phyloP scores from a whole-genome alignment of 345 rosid genomes.

The Ceriops tagal region DNA sequence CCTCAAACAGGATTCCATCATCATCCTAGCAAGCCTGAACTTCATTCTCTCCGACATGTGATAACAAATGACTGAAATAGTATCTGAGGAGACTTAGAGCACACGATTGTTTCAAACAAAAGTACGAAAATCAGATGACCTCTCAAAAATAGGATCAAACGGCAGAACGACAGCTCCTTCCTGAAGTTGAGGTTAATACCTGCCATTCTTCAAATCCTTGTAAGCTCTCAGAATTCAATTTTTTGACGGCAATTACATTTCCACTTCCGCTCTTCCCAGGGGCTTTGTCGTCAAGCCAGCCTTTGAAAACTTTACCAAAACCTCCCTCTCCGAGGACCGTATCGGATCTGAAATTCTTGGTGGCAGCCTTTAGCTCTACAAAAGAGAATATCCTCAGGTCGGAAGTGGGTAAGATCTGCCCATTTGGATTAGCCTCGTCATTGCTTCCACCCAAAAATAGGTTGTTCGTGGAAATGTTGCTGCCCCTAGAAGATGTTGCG shows the following conservation, averaged over 20 bases:
- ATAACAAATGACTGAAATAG: too few relatives aligned
- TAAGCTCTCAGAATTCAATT: conserved; percentile 68
- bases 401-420: conserved; percentile 66
- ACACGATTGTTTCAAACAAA: neutral
- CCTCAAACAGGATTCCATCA: too few relatives aligned
- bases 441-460: conserved; percentile 63
- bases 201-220: conserved; percentile 95
- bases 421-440: conserved; percentile 45
- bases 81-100: too few relatives aligned
- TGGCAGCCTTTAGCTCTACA: conserved; percentile 61
- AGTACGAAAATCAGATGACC: neutral
- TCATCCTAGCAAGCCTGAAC: too few relatives aligned
- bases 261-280: conserved; percentile 52
- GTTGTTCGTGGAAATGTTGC: conserved; percentile 65
- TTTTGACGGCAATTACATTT: conserved; percentile 77
- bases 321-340: conserved; percentile 91
- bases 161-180: neutral
- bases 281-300: conserved; percentile 75
- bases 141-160: neutral
- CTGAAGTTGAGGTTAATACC: conserved; percentile 42
- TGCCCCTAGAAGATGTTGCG: conserved; percentile 43
- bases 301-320: conserved; percentile 86
- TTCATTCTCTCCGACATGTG: too few relatives aligned
- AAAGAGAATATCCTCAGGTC: conserved; percentile 60
- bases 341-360: conserved; percentile 67